These are phyloP conservation scores for Harringtonia aguacate DNA, from an alignment of 2,329 filamentous ascomycete species.

Conservation along the genomic window DNA sequence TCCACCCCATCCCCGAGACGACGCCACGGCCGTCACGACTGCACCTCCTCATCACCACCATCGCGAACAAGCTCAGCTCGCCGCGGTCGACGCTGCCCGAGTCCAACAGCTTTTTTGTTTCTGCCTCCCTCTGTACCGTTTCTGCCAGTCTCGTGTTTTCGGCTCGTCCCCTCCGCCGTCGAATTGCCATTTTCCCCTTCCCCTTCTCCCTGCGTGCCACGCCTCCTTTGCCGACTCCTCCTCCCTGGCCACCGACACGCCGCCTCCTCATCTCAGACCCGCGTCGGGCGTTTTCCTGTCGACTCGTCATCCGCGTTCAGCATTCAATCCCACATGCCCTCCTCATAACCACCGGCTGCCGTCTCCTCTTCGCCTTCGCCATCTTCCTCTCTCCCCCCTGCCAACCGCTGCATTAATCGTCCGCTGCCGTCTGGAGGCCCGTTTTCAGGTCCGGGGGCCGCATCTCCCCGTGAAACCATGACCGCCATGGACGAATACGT, in stretches of 20 bases:
- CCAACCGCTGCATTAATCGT: background rate
- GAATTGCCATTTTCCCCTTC: too few relatives aligned
- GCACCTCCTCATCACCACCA: background rate
- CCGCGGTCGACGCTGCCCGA: too few relatives aligned
- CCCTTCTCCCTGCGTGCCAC: too few relatives aligned
- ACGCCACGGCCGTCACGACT: constrained; percentile 5
- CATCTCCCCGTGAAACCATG: constrained; percentile 21
- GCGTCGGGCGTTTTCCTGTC: too few relatives aligned
- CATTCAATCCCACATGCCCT: constrained; percentile 1
- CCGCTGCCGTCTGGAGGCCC: background rate
- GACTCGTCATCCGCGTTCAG: too few relatives aligned
- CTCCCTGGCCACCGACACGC: background rate
- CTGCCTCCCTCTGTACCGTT: too few relatives aligned
- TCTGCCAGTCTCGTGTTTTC: too few relatives aligned
- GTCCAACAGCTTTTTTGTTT: too few relatives aligned
- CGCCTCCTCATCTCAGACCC: too few relatives aligned
- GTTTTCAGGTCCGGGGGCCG: constrained; percentile 1
- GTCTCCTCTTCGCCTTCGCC: background rate
- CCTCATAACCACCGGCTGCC: background rate
- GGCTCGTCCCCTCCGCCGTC: too few relatives aligned
- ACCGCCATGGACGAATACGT: constrained; percentile 50
- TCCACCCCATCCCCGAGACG: constrained; percentile 5
- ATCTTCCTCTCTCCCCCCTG: background rate
- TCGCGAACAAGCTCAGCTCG: background rate
- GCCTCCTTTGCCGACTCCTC: too few relatives aligned